Percentiles rank a stretch among this genome's conserved stretches.
These are phyloP conservation scores for Hypseocharis bilobata DNA, from an alignment of 441 rosid species.

Conservation along the genomic window DNA sequence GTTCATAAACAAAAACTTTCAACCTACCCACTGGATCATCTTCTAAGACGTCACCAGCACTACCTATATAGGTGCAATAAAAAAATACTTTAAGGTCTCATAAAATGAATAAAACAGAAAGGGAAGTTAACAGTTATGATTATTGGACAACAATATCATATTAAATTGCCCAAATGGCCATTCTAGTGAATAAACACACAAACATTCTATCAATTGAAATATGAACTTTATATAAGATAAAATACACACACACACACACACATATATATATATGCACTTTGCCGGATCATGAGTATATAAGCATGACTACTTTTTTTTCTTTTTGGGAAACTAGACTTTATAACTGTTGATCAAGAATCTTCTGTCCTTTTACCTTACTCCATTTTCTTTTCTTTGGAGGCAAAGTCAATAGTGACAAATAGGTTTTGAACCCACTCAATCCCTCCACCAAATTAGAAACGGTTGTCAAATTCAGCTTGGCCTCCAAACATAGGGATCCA, in stretches of 20 bases:
- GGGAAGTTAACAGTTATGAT: too few species aligned
- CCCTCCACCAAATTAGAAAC: background rate
- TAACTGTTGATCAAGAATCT: background rate
- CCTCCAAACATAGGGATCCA: background rate
- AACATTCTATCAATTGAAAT: background rate
- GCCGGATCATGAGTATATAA: background rate
- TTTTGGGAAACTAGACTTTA: background rate
- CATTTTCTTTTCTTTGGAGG: background rate
- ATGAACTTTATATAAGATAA: too few species aligned
- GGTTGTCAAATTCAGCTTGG: background rate
- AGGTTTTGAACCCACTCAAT: background rate
- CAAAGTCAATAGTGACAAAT: background rate
- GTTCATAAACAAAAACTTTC: conserved; percentile 66
- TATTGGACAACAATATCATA: too few species aligned
- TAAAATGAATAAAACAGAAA: too few species aligned
- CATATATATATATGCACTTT: background rate
- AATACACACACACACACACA: too few species aligned
- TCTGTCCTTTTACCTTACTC: background rate
- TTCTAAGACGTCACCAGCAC: conserved; percentile 72
- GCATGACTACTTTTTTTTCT: background rate
- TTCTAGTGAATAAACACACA: background rate
- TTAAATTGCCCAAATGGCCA: background rate
- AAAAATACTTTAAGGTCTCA: too few species aligned
- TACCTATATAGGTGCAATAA: too few species aligned
- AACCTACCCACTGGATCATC: conserved; percentile 67